Conservation (phyloP, 1,284 basidiomycete species). For the Mycosarcoma mackinlayi region DNA sequence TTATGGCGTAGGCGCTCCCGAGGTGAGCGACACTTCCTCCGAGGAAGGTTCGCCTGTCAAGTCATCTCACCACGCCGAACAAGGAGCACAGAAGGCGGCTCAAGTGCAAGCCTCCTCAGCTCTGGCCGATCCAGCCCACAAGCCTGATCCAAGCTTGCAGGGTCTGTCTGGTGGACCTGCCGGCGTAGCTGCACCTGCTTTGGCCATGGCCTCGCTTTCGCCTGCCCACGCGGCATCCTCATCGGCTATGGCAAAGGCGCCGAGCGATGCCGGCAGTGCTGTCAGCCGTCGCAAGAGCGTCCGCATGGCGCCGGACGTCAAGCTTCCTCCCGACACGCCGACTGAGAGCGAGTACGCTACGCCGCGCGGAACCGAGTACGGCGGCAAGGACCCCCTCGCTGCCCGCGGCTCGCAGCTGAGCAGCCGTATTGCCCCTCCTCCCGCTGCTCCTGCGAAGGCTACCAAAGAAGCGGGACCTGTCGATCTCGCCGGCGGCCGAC, state of each 20-base stretch:
- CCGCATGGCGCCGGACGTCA: slow-evolving; percentile 63
- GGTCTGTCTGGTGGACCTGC: slow-evolving; percentile 23
- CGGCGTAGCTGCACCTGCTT: slow-evolving; percentile 1
- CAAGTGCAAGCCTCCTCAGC: slow-evolving; percentile 39
- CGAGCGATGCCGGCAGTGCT: slow-evolving; percentile 42
- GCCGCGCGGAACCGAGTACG: slow-evolving; percentile 40
- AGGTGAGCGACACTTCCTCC: slow-evolving; percentile 43
- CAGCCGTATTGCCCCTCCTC: slow-evolving; percentile 55
- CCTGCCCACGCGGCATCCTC: slow-evolving; percentile 11
- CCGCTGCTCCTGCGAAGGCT: slow-evolving; percentile 37
- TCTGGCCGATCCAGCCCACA: slow-evolving; percentile 39
- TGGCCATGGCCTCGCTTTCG: background rate
- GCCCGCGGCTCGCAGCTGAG: slow-evolving; percentile 35
- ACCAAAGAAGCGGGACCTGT: slow-evolving; percentile 47
- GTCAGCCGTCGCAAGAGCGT: slow-evolving; percentile 60
- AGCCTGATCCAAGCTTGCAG: slow-evolving; percentile 37
- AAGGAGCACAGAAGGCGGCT: slow-evolving; percentile 37
- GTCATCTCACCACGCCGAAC: slow-evolving; percentile 16
- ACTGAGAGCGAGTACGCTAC: slow-evolving; percentile 26
- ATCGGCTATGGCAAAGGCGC: slow-evolving; percentile 23
- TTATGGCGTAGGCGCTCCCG: slow-evolving; percentile 41
- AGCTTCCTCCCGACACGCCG: slow-evolving; percentile 61
- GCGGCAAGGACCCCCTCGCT: slow-evolving; percentile 42
- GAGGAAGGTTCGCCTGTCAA: slow-evolving; percentile 39
- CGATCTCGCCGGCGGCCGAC: slow-evolving; percentile 41